Evolutionary conservation across 805 yeast genomes (phyloP).

Genomic region (Ogataea sp.): DNA sequence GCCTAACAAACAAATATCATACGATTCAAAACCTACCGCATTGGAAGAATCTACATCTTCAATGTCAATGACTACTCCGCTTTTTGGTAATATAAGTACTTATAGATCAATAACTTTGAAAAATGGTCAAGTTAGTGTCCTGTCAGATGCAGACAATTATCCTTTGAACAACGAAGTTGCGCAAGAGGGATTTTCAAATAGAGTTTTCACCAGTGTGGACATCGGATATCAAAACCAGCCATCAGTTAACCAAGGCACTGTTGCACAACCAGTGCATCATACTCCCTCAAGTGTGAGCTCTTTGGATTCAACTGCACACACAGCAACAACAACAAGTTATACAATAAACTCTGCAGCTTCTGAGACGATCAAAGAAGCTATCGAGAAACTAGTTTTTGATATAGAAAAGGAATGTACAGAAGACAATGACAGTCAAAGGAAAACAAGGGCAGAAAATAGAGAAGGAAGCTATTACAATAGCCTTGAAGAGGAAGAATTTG

Average conservation of each 20-base stretch:
- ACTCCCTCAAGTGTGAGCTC: not conserved
- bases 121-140: constrained; percentile 2
- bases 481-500: constrained; percentile 5
- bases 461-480: not conserved
- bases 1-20: not conserved
- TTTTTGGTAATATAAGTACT: constrained; percentile 1
- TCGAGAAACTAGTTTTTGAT: not conserved
- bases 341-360: not conserved
- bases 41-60: too few relatives aligned
- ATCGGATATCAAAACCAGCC: not conserved
- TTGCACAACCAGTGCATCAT: not conserved
- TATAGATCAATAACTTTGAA: constrained; percentile 5
- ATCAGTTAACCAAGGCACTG: too few relatives aligned
- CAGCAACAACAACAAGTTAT: not conserved
- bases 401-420: not conserved
- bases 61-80: constrained; percentile 3
- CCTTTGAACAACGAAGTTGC: too few relatives aligned
- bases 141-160: not conserved
- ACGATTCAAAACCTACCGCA: not conserved
- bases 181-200: too few relatives aligned
- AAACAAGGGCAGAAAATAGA: not conserved
- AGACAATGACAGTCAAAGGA: not conserved
- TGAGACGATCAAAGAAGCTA: not conserved
- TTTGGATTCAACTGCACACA: not conserved
- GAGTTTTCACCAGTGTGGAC: too few relatives aligned